A percentile compares a stretch with the other conserved stretches of the same genome.
Evolutionary conservation across 2,329 filamentous ascomycete genomes (phyloP).

Genomic region (Cercospora beticola): DNA sequence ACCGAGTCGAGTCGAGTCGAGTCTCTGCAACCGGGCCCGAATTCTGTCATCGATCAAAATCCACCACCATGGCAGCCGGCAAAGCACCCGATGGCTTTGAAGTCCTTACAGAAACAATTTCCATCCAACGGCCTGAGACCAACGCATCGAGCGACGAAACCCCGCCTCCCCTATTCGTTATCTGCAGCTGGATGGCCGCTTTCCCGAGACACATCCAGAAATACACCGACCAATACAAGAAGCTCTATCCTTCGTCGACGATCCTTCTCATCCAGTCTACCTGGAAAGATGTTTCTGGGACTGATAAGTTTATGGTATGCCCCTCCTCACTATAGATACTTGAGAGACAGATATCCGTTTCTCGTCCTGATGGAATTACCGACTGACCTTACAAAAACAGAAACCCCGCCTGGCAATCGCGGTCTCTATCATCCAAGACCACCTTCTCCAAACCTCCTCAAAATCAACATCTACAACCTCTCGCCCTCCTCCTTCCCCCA

Average conservation of each 20-base stretch:
- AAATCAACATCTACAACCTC: too few species aligned
- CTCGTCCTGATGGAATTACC: too few species aligned
- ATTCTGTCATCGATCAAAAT: background rate
- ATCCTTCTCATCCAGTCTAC: constrained; percentile 35
- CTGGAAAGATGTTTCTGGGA: constrained; percentile 22
- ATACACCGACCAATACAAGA: constrained; percentile 34
- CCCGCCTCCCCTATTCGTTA: constrained; percentile 9
- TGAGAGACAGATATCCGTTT: too few species aligned
- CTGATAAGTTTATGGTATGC: constrained; percentile 9
- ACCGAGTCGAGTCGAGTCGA: background rate
- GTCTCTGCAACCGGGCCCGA: background rate
- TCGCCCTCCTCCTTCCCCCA: too few species aligned
- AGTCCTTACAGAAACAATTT: constrained; percentile 14
- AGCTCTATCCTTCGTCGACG: constrained; percentile 29
- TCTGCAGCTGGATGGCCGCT: constrained; percentile 34
- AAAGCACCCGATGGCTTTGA: constrained; percentile 9
- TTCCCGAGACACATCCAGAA: constrained; percentile 36
- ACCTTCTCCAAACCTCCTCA: background rate
- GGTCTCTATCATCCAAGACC: background rate
- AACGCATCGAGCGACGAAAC: background rate
- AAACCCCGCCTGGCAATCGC: background rate
- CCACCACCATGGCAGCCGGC: background rate
- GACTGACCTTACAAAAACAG: too few species aligned
- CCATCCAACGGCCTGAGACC: background rate
- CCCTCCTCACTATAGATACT: too few species aligned